Base-by-base conservation (phyloP, 768 basidiomycete genomes). In the Podaxis rugospora region DNA sequence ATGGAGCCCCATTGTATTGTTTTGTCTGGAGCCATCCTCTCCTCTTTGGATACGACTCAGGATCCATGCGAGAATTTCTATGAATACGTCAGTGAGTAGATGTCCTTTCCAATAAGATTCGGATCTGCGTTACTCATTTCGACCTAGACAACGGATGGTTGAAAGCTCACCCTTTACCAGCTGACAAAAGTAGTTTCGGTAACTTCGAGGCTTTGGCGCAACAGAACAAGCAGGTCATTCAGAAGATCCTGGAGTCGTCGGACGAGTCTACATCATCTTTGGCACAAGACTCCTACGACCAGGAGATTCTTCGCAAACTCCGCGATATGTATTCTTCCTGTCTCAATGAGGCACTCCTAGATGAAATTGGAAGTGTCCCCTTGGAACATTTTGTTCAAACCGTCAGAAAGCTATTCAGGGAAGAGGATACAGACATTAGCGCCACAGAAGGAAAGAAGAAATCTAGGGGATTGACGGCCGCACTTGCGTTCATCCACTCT, bases 11-110 rank as follows among this genome's bases (percentile, higher is more conserved):
- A 88, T 63, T 99, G 97, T 70, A 87, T 98, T 53, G 75, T 85
- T 36, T 80, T 96, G 11, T 88, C 96, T 9, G 90, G 93, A 1
- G 81, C 86, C 0, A 90, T 99, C 61, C 75, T 98, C 13, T 83
- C 87, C 18, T 86, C 86, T 0, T 73, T 98, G 21, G 95, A 99
- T 69, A 82, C 81, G 9, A 78, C 85, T 7, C 81, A 89, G 65
- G 94, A 98, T 69, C 97, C 97, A 0, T 99, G 97, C 73, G 92
- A 98, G 66, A 89, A 94, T 73, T 97, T 98, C 72, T 98, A 95
- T 69, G 84, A 89, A 64, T 98, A 87, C 74, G 86, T 95, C 9
- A 95, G 94, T 95, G 68, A 67, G 92, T 86, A 7, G 52, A 25
- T 37, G 44, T 59, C 21, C 46, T 14, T 36, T 18, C 10, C 46